A percentile compares a stretch with the other conserved stretches of the same genome.
phyloP scores from a whole-genome alignment of 2,329 filamentous ascomycete genomes.

The Neofusicoccum kwambonambiense region DNA sequence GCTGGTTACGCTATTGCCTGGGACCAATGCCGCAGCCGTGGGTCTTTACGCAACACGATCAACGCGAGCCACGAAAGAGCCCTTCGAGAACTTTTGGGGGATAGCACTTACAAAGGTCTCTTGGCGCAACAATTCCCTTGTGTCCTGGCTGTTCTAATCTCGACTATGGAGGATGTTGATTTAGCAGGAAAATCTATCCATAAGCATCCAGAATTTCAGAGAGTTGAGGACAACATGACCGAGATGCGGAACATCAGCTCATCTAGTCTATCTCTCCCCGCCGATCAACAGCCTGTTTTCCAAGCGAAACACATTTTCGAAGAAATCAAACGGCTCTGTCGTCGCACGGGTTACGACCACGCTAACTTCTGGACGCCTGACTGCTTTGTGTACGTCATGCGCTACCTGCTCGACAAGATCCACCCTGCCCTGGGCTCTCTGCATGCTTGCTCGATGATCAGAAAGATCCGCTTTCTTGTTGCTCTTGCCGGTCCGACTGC shows the following conservation, averaged over 20 bases:
- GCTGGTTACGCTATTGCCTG: conserved; percentile 82
- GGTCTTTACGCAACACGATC: conserved; percentile 36
- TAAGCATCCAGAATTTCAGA: conserved; percentile 56
- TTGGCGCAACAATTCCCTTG: conserved; percentile 71
- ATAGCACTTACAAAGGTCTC: conserved; percentile 61
- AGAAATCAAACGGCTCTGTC: conserved; percentile 76
- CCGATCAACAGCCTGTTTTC: conserved; percentile 85
- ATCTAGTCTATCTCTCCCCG: conserved; percentile 64
- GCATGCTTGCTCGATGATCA: conserved; percentile 80
- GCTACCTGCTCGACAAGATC: conserved; percentile 76
- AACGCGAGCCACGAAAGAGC: conserved; percentile 56
- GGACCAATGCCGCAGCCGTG: conserved; percentile 45
- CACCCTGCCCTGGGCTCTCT: conserved; percentile 81
- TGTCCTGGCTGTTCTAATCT: conserved; percentile 74
- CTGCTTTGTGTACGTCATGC: conserved; percentile 69
- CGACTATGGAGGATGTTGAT: conserved; percentile 74
- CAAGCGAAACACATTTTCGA: conserved; percentile 72
- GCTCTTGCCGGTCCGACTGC: conserved; percentile 72
- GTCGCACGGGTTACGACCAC: conserved; percentile 65
- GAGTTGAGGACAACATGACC: conserved; percentile 63
- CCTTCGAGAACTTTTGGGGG: conserved; percentile 68
- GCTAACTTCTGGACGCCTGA: conserved; percentile 71
- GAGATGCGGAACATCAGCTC: conserved; percentile 69
- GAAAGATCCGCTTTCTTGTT: conserved; percentile 80
- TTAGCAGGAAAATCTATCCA: conserved; percentile 66